Evolutionary conservation across 2,329 filamentous ascomycete species (phyloP).

Genomic region (Peltaster fructicola): DNA sequence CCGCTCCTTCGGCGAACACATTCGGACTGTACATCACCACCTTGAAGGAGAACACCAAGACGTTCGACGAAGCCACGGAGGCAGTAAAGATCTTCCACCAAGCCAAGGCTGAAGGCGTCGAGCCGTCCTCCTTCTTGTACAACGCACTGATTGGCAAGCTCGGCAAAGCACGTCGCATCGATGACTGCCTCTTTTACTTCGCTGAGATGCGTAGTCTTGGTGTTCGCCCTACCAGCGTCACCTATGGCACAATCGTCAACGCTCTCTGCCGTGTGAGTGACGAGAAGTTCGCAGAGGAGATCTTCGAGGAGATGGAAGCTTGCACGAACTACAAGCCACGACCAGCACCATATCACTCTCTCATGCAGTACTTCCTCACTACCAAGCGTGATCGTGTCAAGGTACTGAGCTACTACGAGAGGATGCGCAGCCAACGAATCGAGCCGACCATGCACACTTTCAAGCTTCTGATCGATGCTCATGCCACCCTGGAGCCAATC

Average conservation of each 20-base stretch:
- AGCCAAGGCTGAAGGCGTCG: constrained; percentile 81
- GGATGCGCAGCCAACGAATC: constrained; percentile 78
- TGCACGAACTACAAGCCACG: constrained; percentile 98
- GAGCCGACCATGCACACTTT: constrained; percentile 88
- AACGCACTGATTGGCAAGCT: constrained; percentile 97
- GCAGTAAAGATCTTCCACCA: constrained; percentile 95
- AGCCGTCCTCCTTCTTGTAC: constrained; percentile 93
- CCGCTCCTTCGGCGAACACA: constrained; percentile 87
- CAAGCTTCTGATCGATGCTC: constrained; percentile 89
- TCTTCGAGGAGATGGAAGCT: constrained; percentile 97
- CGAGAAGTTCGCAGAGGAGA: constrained; percentile 90
- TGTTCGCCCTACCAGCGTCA: constrained; percentile 91
- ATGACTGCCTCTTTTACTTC: constrained; percentile 96
- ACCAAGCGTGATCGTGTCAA: constrained; percentile 93
- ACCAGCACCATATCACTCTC: constrained; percentile 92
- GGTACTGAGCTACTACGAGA: constrained; percentile 85
- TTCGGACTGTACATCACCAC: constrained; percentile 99
- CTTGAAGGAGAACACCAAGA: constrained; percentile 90
- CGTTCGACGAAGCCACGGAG: constrained; percentile 91
- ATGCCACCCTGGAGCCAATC: constrained; percentile 83
- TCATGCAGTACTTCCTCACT: constrained; percentile 98
- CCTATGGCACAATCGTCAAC: constrained; percentile 96
- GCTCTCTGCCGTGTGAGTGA: constrained; percentile 93
- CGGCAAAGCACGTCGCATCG: constrained; percentile 90
- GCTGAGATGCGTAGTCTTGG: constrained; percentile 87